Evolutionary conservation across 2,329 filamentous ascomycete species (phyloP).

Genomic region (Talaromyces sp.): DNA sequence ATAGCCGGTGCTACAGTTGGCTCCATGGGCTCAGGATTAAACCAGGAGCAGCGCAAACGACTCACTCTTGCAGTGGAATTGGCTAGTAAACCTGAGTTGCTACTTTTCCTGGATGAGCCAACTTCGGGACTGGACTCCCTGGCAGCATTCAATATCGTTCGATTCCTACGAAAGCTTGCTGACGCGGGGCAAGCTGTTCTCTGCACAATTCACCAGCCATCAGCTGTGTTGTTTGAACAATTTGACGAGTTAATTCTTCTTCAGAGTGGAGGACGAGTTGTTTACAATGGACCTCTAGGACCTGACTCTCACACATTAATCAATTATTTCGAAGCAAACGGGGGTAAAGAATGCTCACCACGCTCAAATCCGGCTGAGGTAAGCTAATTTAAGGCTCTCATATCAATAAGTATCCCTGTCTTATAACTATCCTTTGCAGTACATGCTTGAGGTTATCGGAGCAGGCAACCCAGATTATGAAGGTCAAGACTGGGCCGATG

Average conservation of each 20-base stretch:
- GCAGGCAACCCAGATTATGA: constrained; percentile 64
- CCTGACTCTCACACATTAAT: constrained; percentile 72
- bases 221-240: constrained; percentile 81
- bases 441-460: constrained; percentile 76
- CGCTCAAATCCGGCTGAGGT: constrained; percentile 71
- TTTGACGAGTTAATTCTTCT: constrained; percentile 82
- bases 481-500: constrained; percentile 64
- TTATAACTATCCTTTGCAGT: constrained; percentile 52
- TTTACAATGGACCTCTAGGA: constrained; percentile 86
- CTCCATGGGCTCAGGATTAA: constrained; percentile 60
- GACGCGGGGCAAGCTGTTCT: constrained; percentile 84
- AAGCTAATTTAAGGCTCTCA: constrained; percentile 1
- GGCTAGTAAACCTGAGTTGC: constrained; percentile 62
- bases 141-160: constrained; percentile 67
- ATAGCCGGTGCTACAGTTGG: constrained; percentile 69
- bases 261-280: constrained; percentile 74
- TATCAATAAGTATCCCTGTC: background rate
- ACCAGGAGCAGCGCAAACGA: constrained; percentile 68
- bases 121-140: constrained; percentile 69
- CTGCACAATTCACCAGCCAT: constrained; percentile 90
- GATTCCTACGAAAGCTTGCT: constrained; percentile 64
- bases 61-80: constrained; percentile 67
- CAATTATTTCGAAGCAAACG: constrained; percentile 68
- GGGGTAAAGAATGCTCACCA: constrained; percentile 61
- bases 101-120: constrained; percentile 66